A percentile compares a stretch with the other conserved stretches of the same genome.
These are phyloP conservation scores for Arthrobotrys musiformis DNA, from an alignment of 2,329 filamentous ascomycete genomes.

Conservation along the genomic window DNA sequence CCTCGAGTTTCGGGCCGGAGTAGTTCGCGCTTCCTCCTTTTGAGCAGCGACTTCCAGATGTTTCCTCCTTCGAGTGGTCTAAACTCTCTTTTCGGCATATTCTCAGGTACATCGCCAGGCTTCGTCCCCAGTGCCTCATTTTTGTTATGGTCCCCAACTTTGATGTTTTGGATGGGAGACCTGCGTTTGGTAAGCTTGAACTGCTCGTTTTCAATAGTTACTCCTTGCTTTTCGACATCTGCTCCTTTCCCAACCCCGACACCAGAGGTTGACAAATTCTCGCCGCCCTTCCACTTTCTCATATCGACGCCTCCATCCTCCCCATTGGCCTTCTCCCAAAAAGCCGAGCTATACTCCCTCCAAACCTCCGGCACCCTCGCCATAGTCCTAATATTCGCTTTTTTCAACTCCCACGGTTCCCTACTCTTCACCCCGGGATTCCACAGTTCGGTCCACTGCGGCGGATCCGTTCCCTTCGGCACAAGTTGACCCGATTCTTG, in stretches of 20 bases:
- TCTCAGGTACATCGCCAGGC: neutral
- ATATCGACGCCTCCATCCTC: constrained; percentile 19
- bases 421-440: constrained; percentile 2
- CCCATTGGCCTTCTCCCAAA: constrained; percentile 11
- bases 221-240: neutral
- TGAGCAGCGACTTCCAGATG: constrained; percentile 29
- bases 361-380: constrained; percentile 18
- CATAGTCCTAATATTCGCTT: neutral
- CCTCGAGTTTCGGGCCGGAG: constrained; percentile 12
- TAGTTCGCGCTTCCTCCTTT: constrained; percentile 44
- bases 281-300: neutral
- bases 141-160: neutral
- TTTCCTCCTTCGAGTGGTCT: constrained; percentile 12
- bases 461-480: constrained; percentile 10
- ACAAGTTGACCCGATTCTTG: constrained; percentile 15
- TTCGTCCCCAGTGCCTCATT: neutral
- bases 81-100: neutral
- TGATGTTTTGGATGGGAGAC: neutral
- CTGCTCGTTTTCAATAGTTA: neutral
- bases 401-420: neutral
- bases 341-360: constrained; percentile 28
- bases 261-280: neutral
- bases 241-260: neutral
- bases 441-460: constrained; percentile 27
- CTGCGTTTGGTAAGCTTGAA: neutral